phyloP scores from a whole-genome alignment of 2,329 filamentous ascomycete species.

The Akanthomyces dipterigenus region DNA sequence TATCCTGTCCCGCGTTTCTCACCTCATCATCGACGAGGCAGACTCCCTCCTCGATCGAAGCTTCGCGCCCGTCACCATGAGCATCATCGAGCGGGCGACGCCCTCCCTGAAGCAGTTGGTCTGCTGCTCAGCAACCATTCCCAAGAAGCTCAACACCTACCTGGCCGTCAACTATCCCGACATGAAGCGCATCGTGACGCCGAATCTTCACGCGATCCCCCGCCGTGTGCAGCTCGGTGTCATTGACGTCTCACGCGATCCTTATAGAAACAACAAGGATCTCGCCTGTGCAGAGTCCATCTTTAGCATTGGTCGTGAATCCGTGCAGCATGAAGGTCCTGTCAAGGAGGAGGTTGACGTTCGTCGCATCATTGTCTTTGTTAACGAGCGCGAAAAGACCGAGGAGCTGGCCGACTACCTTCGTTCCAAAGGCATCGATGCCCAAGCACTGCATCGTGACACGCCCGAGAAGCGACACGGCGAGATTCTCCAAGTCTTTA shows the following conservation, averaged over 20 bases:
- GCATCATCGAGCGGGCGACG: constrained; percentile 72
- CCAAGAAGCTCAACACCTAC: constrained; percentile 77
- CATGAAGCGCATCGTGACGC: constrained; percentile 81
- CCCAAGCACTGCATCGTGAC: constrained; percentile 78
- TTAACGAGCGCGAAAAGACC: constrained; percentile 90
- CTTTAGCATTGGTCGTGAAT: constrained; percentile 83
- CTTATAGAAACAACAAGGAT: constrained; percentile 86
- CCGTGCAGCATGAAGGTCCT: constrained; percentile 49
- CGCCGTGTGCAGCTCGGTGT: constrained; percentile 90
- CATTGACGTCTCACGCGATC: constrained; percentile 85
- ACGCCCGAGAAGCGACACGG: constrained; percentile 69
- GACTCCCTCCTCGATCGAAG: constrained; percentile 93
- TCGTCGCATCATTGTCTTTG: constrained; percentile 88
- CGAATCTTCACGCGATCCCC: constrained; percentile 92
- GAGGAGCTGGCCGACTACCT: constrained; percentile 75
- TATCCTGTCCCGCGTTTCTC: constrained; percentile 81
- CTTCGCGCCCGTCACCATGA: constrained; percentile 75
- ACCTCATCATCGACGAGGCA: constrained; percentile 89
- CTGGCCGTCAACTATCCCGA: constrained; percentile 76
- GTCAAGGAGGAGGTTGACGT: constrained; percentile 54
- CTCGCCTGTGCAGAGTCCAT: constrained; percentile 93
- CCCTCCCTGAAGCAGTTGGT: constrained; percentile 82
- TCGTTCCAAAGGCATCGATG: constrained; percentile 77
- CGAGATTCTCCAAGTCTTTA: constrained; percentile 73
- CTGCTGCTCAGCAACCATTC: constrained; percentile 94